These are phyloP conservation scores for Arthrobotrys entomopaga DNA, from an alignment of 2,329 filamentous ascomycete genomes.

Conservation along the genomic window DNA sequence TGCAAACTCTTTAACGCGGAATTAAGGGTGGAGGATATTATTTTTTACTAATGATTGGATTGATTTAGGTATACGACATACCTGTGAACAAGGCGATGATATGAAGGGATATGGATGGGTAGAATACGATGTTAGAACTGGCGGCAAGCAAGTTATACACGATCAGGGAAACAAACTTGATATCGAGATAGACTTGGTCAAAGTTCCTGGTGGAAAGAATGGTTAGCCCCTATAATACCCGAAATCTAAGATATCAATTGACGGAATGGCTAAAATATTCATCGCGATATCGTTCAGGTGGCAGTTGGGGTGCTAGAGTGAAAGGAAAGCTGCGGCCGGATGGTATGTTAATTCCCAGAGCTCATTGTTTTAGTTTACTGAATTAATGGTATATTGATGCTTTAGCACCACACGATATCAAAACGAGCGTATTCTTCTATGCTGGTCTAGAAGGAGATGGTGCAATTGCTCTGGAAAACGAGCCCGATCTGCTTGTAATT, in stretches of 20 bases:
- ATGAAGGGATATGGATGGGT: slow-evolving; percentile 99
- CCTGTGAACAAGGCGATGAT: slow-evolving; percentile 92
- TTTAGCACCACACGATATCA: slow-evolving; percentile 69
- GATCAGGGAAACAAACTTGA: slow-evolving; percentile 89
- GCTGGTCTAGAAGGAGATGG: slow-evolving; percentile 80
- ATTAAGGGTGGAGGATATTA: slow-evolving; percentile 3
- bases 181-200: slow-evolving; percentile 92
- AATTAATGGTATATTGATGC: slow-evolving; percentile 2
- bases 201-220: slow-evolving; percentile 83
- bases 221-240: slow-evolving; percentile 63
- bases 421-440: slow-evolving; percentile 84
- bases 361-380: background rate
- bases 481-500: slow-evolving; percentile 62
- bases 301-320: slow-evolving; percentile 90
- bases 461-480: slow-evolving; percentile 70
- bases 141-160: slow-evolving; percentile 88
- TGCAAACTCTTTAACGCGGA: slow-evolving; percentile 15
- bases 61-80: slow-evolving; percentile 80
- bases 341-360: slow-evolving; percentile 61
- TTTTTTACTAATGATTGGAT: slow-evolving; percentile 29
- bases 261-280: background rate
- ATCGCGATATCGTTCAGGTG: slow-evolving; percentile 61
- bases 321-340: slow-evolving; percentile 80
- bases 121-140: slow-evolving; percentile 88
- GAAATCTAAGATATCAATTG: slow-evolving; percentile 16